These are phyloP conservation scores for Trichoderma aggressivum DNA, from an alignment of 2,329 filamentous ascomycete genomes.

Conservation along the genomic window DNA sequence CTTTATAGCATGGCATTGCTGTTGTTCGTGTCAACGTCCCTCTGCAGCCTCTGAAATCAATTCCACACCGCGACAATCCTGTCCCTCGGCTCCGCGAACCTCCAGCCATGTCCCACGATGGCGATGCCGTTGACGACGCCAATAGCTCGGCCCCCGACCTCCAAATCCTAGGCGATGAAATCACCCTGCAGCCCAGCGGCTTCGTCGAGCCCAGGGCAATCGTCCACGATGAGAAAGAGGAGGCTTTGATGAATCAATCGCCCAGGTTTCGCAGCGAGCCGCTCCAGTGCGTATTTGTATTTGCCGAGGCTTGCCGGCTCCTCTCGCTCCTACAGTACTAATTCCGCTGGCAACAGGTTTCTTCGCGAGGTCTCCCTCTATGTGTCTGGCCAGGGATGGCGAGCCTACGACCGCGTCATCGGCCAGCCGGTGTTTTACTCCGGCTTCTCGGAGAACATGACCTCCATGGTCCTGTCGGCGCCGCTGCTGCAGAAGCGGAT, in stretches of 20 bases:
- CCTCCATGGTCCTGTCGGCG: conserved; percentile 69
- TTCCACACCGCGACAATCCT: not conserved
- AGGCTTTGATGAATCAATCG: conserved; percentile 75
- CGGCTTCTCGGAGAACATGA: conserved; percentile 91
- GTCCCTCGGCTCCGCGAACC: not conserved
- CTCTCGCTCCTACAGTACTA: conserved; percentile 15
- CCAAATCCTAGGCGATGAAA: conserved; percentile 69
- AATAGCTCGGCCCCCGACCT: conserved; percentile 64
- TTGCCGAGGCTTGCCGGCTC: not conserved
- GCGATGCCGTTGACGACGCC: conserved; percentile 30
- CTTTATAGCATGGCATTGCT: conserved; percentile 10
- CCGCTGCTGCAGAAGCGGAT: conserved; percentile 73
- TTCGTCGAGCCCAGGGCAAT: conserved; percentile 53
- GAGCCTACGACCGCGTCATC: conserved; percentile 84
- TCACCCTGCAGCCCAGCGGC: conserved; percentile 71
- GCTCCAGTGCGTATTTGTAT: conserved; percentile 48
- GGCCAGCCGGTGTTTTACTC: conserved; percentile 92
- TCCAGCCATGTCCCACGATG: conserved; percentile 31
- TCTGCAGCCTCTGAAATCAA: not conserved
- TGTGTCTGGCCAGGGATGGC: conserved; percentile 91
- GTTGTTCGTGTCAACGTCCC: not conserved
- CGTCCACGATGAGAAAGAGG: conserved; percentile 55
- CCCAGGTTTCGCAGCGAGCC: conserved; percentile 76
- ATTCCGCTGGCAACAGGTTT: conserved; percentile 56
- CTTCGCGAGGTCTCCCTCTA: conserved; percentile 91